Conservation (phyloP, 305 asterid genomes). For the Solanum hybrid region DNA sequence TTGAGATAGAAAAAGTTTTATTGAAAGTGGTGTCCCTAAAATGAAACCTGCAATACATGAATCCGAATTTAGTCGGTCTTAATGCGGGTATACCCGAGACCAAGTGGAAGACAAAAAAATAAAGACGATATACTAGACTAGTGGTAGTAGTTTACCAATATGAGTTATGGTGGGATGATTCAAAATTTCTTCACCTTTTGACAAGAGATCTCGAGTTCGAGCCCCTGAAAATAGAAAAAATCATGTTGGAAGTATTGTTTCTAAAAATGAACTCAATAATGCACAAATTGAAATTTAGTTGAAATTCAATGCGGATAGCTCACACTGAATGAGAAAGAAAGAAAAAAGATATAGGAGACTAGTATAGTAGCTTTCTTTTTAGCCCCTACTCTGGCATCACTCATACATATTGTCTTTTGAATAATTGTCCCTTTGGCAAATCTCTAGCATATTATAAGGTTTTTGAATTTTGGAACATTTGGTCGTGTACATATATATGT, state of each 20-base stretch:
- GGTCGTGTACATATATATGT: not conserved
- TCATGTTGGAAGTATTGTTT: not conserved
- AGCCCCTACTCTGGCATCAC: not conserved
- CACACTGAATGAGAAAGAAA: accelerated
- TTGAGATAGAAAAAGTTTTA: not conserved
- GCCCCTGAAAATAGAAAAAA: not conserved
- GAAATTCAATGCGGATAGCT: accelerated
- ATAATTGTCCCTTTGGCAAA: conserved; percentile 1
- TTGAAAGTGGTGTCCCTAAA: not conserved
- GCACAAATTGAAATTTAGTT: accelerated
- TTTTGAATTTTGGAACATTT: conserved; percentile 2
- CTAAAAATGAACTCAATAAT: not conserved
- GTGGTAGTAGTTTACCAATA: not conserved
- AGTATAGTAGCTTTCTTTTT: not conserved
- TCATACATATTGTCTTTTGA: not conserved
- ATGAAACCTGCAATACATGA: not conserved
- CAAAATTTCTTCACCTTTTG: not conserved
- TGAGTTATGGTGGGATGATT: not conserved
- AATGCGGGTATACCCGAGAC: not conserved
- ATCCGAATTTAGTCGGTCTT: not conserved
- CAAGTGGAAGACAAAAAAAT: not conserved
- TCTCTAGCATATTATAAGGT: conserved; percentile 1
- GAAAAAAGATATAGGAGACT: not conserved
- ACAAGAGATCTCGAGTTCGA: not conserved
- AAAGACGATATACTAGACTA: not conserved